phyloP scores from a whole-genome alignment of 73 alveolate genomes.

The Blepharisma stoltei region DNA sequence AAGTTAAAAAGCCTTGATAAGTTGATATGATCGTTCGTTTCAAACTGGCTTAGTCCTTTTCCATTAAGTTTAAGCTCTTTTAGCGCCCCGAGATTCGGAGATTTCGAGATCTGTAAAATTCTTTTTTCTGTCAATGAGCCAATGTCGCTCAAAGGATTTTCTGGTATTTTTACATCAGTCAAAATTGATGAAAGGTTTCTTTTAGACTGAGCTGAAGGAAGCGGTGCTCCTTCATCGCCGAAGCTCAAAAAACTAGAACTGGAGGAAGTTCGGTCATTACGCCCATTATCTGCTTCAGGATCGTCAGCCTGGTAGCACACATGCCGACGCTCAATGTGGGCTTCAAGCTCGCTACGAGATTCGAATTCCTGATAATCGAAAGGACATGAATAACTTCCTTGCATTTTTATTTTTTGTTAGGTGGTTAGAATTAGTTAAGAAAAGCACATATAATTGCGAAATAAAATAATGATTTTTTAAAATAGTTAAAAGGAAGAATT shows the following conservation, averaged over 20 bases:
- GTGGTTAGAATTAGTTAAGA: no score
- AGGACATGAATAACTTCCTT: not conserved
- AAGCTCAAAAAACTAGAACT: not conserved
- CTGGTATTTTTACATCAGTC: not conserved
- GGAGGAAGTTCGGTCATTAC: not conserved
- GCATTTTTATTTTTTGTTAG: no score
- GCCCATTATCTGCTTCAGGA: constrained; percentile 4
- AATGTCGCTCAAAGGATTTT: constrained; percentile 4
- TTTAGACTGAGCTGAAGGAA: not conserved
- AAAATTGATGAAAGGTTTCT: not conserved
- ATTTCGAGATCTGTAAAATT: constrained; percentile 4
- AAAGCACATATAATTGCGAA: no score
- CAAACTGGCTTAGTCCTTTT: not conserved
- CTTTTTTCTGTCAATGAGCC: not conserved
- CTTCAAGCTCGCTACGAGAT: not conserved
- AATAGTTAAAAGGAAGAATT: no score
- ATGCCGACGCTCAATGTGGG: not conserved
- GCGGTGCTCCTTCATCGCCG: not conserved
- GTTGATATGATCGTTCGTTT: not conserved
- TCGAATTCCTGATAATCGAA: not conserved
- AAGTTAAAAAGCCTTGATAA: not conserved
- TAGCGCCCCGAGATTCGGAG: not conserved
- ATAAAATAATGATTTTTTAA: no score
- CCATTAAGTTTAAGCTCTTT: not conserved
- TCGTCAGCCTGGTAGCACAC: not conserved